phyloP scores from a whole-genome alignment of 164 flowering plant species.

The Berberis thunbergii region DNA sequence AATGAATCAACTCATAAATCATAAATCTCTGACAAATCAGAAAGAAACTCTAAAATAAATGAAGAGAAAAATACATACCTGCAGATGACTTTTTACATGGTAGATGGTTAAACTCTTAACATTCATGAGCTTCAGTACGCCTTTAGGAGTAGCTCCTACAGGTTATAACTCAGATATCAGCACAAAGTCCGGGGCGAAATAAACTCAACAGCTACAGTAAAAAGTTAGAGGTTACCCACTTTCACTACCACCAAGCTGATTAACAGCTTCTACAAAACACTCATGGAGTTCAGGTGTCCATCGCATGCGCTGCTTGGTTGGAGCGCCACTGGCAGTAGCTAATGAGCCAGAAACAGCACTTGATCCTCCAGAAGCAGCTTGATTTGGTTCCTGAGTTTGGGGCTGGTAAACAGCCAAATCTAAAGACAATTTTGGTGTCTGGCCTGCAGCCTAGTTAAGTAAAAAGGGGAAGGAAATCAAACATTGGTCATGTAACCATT shows the following conservation, averaged over 20 bases:
- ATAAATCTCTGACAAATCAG: too few species aligned
- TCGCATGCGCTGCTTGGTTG: conserved; percentile 84
- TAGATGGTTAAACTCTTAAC: conserved; percentile 87
- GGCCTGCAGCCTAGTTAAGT: conserved; percentile 29
- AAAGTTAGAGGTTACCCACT: conserved; percentile 34
- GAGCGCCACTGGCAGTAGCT: conserved; percentile 38
- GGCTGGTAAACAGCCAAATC: conserved; percentile 29
- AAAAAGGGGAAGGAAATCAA: background rate
- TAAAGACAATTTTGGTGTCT: conserved; percentile 28
- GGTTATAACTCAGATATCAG: conserved; percentile 10
- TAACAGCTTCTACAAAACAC: conserved; percentile 87
- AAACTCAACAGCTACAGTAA: background rate
- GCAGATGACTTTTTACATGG: conserved; percentile 95
- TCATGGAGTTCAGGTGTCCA: conserved; percentile 99
- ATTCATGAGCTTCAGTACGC: conserved; percentile 86
- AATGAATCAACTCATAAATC: background rate
- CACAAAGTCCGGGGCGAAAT: conserved; percentile 3
- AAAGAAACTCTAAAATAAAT: too few species aligned
- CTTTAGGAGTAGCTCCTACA: conserved; percentile 95
- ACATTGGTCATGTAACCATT: background rate
- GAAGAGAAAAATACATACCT: conserved; percentile 32
- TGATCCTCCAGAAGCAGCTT: conserved; percentile 44
- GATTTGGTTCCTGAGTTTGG: conserved; percentile 39
- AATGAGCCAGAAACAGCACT: conserved; percentile 27
- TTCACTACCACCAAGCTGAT: conserved; percentile 94